Evolutionary conservation across 2,329 filamentous ascomycete genomes (phyloP).

Genomic region (Bipolaris zeicola): DNA sequence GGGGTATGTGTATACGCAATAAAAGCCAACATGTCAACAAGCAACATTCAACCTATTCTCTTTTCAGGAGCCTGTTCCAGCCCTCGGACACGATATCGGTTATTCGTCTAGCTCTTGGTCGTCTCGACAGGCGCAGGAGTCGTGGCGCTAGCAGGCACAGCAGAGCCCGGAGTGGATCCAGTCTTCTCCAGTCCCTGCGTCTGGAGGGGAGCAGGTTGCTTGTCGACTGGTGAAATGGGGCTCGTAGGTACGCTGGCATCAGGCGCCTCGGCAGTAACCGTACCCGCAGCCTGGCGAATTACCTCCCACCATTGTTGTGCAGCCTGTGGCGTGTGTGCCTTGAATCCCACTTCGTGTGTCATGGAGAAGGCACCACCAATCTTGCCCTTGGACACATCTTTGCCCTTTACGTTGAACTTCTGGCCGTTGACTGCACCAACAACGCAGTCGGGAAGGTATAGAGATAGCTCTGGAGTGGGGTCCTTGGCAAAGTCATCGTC

Average conservation of each 20-base stretch:
- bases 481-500: conserved; percentile 76
- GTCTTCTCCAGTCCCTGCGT: conserved; percentile 40
- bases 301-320: conserved; percentile 85
- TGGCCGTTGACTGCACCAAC: conserved; percentile 74
- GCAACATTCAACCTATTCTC: background rate
- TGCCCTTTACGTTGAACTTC: conserved; percentile 95
- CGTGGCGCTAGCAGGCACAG: conserved; percentile 10
- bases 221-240: conserved; percentile 34
- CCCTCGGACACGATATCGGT: background rate
- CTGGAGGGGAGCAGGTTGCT: conserved; percentile 37
- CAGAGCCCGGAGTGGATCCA: conserved; percentile 13
- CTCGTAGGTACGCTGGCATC: conserved; percentile 43
- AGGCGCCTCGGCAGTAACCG: conserved; percentile 51
- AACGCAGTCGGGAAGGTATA: conserved; percentile 89
- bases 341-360: conserved; percentile 81
- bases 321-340: conserved; percentile 79
- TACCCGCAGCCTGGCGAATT: conserved; percentile 66
- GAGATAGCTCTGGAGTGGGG: conserved; percentile 80
- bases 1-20: conserved; percentile 5
- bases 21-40: background rate
- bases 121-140: conserved; percentile 30
- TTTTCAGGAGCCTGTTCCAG: background rate
- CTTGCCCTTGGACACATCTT: conserved; percentile 79
- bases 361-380: conserved; percentile 82
- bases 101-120: conserved; percentile 33